Base-by-base conservation (phyloP, 1,284 basidiomycete genomes). In the Apiotrichum brassicae region DNA sequence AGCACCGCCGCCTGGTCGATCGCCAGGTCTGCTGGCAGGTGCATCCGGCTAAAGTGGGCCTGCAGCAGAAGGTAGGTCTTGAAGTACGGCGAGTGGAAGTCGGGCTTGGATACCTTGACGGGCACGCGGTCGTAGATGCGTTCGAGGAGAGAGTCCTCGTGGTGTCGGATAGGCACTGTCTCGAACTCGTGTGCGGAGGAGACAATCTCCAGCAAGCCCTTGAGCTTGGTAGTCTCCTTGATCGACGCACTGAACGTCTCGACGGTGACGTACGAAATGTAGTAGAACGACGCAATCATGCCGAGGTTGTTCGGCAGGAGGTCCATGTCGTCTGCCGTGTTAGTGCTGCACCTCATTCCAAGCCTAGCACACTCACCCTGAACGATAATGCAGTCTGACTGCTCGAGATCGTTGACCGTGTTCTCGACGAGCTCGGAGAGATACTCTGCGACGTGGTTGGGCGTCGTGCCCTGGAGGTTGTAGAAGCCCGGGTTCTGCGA, bases 151-250 rank as follows among this genome's bases (percentile, higher is more conserved):
- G 79, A 67, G 49, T 93, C 89, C 73, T 93, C 88, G 72, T 90
- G 87, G 43, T 93, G 86, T 23, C 94, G 84, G 59, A 98, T 97
- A 3, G 94, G 92, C 53, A 98, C 84, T 9, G 78, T 79, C 71
- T 98, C 94, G 67, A 97, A 99, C 72, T 98, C 95, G 43, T 91
- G 86, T 0, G 94, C 94, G 0, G 92, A 94, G 0, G 88, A 87
- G 7, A 98, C 87, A 47, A 98, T 94, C 74, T 98, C 93, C 32
- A 98, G 80, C 22, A 98, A 76, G 37, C 94, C 94, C 75, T 95
- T 93, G 68, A 98, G 81, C 75, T 97, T 98, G n/a, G 94, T 98
- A 38, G 85, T 83, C 66, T 94, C 91, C 70, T 94, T 97, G 57
- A 98, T 78, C 11, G 94, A 98, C 50, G 94, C 79, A 25, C 87